phyloP scores from a whole-genome alignment of 192 early-diverging fungal genomes.

The Oehlia diaphana region DNA sequence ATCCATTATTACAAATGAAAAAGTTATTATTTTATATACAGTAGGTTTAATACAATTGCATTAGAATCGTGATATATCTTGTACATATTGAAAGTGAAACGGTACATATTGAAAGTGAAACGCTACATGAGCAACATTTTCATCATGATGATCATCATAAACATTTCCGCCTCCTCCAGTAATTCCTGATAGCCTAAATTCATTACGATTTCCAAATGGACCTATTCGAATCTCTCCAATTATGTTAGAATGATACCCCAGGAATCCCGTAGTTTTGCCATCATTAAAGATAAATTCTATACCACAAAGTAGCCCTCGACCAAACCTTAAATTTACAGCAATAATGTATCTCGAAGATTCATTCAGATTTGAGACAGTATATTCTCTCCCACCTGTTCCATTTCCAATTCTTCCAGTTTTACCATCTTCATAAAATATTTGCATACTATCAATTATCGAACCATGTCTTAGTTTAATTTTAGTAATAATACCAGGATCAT shows the following conservation, averaged over 20 bases:
- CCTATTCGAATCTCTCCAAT: too few species aligned
- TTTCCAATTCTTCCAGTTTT: background rate
- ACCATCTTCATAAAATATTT: background rate
- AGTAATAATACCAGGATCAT: background rate
- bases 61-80: too few species aligned
- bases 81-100: background rate
- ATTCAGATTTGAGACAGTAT: background rate
- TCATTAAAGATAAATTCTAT: too few species aligned
- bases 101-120: background rate
- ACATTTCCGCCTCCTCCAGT: background rate
- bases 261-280: too few species aligned
- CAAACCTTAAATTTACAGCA: background rate
- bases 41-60: too few species aligned
- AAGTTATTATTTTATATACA: too few species aligned
- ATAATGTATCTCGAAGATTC: background rate
- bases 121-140: background rate
- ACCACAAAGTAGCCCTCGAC: too few species aligned
- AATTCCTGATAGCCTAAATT: too few species aligned
- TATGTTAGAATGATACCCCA: too few species aligned
- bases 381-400: background rate
- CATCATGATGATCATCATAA: too few species aligned
- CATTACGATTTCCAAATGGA: too few species aligned
- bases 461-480: background rate
- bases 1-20: too few species aligned
- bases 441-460: background rate